Evolutionary conservation across 2,329 filamentous ascomycete species (phyloP).

Genomic region (Fusarium beomiforme): DNA sequence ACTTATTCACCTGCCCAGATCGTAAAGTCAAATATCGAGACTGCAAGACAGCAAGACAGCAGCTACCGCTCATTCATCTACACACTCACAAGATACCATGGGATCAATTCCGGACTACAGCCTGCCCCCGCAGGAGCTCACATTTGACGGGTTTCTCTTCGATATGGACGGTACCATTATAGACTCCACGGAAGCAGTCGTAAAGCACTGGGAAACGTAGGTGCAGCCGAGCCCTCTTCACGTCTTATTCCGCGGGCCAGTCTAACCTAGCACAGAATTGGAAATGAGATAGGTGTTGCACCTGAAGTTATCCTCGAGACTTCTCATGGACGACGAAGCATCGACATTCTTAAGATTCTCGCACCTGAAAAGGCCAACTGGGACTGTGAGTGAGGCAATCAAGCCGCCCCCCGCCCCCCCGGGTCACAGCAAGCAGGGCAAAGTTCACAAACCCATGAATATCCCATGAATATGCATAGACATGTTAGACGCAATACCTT

Average conservation of each 20-base stretch:
- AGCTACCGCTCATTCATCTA: background rate
- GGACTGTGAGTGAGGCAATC: constrained; percentile 75
- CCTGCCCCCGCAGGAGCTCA: constrained; percentile 56
- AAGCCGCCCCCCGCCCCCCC: no score
- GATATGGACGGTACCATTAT: constrained; percentile 89
- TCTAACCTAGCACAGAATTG: constrained; percentile 64
- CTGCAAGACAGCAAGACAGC: background rate
- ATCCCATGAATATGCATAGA: background rate
- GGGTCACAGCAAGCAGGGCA: background rate
- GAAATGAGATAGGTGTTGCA: constrained; percentile 83
- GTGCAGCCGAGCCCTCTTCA: constrained; percentile 34
- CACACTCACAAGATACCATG: constrained; percentile 39
- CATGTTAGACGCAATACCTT: background rate
- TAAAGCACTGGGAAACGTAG: constrained; percentile 80
- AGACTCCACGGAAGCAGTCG: constrained; percentile 80
- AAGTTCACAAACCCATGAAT: background rate
- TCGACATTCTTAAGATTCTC: constrained; percentile 83
- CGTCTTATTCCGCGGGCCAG: background rate
- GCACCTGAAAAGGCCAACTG: constrained; percentile 88
- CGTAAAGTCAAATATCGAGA: background rate
- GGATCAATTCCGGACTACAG: constrained; percentile 51
- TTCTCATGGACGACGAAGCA: constrained; percentile 89
- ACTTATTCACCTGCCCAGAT: no score
- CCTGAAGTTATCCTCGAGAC: constrained; percentile 88
- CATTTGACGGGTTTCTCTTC: constrained; percentile 70